phyloP scores from a whole-genome alignment of 108 stramenopile species.

The Skeletonema potamos region DNA sequence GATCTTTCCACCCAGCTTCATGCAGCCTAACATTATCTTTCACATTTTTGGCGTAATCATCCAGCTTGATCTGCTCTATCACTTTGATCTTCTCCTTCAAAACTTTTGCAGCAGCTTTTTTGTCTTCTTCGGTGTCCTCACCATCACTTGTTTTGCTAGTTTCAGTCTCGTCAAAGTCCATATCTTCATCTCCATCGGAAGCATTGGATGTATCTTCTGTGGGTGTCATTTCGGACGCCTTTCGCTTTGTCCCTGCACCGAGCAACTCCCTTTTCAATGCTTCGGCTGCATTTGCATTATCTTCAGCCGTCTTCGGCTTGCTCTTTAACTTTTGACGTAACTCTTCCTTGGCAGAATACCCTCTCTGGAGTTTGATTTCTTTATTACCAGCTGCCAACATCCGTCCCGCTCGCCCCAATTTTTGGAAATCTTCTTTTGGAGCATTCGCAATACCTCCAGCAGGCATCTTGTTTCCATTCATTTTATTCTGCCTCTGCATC shows the following conservation, averaged over 20 bases:
- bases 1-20: slow-evolving; percentile 95
- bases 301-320: slow-evolving; percentile 42
- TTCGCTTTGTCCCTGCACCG: slow-evolving; percentile 30
- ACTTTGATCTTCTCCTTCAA: slow-evolving; percentile 85
- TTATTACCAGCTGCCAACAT: slow-evolving; percentile 60
- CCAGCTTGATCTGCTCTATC: slow-evolving; percentile 70
- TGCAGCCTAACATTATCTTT: slow-evolving; percentile 92
- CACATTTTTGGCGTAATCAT: slow-evolving; percentile 78
- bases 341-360: slow-evolving; percentile 49
- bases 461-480: slow-evolving; percentile 49
- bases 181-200: slow-evolving; percentile 52
- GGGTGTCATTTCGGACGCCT: slow-evolving; percentile 37
- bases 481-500: slow-evolving; percentile 40
- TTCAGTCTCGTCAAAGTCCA: slow-evolving; percentile 42
- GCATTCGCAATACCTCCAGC: slow-evolving; percentile 35
- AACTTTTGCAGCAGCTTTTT: slow-evolving; percentile 31
- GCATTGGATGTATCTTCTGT: slow-evolving; percentile 11
- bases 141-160: slow-evolving; percentile 33
- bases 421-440: slow-evolving; percentile 38
- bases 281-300: slow-evolving; percentile 68
- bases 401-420: slow-evolving; percentile 67
- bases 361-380: slow-evolving; percentile 44
- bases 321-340: slow-evolving; percentile 51
- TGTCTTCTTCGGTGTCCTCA: slow-evolving; percentile 50
- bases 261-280: slow-evolving; percentile 58